Evolutionary conservation across 805 yeast species (phyloP), one percentile per base, ranked within the genome.

Genomic region (Pichia deserticola): DNA sequence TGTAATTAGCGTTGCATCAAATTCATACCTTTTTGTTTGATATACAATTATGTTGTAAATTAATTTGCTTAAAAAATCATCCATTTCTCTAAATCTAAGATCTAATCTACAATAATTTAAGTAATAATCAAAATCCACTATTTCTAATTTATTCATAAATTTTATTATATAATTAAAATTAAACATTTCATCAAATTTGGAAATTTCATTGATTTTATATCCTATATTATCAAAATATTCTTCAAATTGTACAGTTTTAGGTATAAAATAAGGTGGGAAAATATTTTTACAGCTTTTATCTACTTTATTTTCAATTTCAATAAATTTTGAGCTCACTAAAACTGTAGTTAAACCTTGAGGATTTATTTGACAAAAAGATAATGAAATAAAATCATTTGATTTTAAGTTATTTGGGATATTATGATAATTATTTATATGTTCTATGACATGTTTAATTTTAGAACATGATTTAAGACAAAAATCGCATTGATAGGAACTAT

Each of bases 401-500:
- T 32, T 30, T n/a, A 32, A 29, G 4, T 30, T 34, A 5, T 42
- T 25, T 3, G 42, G 30, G 11, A 40, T 8, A 11, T 37, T 27
- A 33, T 45, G 52, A 15, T 13, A 30, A 8, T 33, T 13, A 32
- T 40, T 40, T 5, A 49, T 49, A 37, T 49, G 52, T 5, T 13
- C 15, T 30, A 29, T 44, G 9, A 37, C 27, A 11, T 7, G 8
- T n/a, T 37, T 41, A 3, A 36, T 27, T 5, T 13, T 25, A 5
- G 12, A 15, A 28, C 28, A 37, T 3, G 49, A 45, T 34, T 49
- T 49, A 25, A 49, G 32, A 49, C 56, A 54, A 15, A 40, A 37
- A 35, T 51, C 48, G 42, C 56, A 54, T 36, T 51, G 44, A 30
- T 34, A 54, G 12, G 46, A 44, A 5, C 38, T 10, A 13, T 32